These are phyloP conservation scores for Leptomonas pyrrhocoris DNA, from an alignment of 208 protist species.

Conservation along the genomic window DNA sequence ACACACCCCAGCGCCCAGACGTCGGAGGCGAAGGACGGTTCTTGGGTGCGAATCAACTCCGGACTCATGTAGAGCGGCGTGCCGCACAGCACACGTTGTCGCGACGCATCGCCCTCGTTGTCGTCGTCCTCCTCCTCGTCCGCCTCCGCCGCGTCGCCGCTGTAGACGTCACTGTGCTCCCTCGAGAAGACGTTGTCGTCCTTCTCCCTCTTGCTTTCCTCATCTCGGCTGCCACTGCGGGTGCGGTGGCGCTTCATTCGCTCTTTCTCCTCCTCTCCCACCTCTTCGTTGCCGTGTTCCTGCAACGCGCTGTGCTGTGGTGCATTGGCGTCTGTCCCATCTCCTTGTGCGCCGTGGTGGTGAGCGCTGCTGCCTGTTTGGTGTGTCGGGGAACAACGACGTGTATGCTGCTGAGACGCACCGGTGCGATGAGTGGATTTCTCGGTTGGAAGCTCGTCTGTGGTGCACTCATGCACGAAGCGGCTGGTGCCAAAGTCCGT, in stretches of 20 bases:
- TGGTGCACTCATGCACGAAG: slow-evolving; percentile 33
- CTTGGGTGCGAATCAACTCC: slow-evolving; percentile 67
- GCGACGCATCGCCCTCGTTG: slow-evolving; percentile 1
- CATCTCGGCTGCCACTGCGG: neutral
- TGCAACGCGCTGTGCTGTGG: too few species aligned
- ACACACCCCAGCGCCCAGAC: slow-evolving; percentile 91
- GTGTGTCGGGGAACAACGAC: neutral
- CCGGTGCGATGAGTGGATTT: neutral
- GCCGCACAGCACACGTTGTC: slow-evolving; percentile 51
- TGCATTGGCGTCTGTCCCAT: too few species aligned
- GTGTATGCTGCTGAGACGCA: slow-evolving; percentile 4
- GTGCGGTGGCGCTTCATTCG: neutral
- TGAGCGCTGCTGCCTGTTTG: neutral
- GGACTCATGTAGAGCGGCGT: slow-evolving; percentile 90
- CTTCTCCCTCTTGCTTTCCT: neutral
- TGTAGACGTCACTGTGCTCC: slow-evolving; percentile 6
- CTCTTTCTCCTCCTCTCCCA: slow-evolving; percentile 3
- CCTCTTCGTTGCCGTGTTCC: neutral
- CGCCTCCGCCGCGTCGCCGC: neutral
- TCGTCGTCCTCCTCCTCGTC: slow-evolving; percentile 7
- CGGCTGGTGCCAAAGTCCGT: slow-evolving; percentile 91
- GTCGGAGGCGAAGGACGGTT: slow-evolving; percentile 74
- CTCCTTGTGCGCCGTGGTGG: neutral
- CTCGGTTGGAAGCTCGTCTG: neutral
- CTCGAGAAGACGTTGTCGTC: neutral